Evolutionary conservation across 306 rosid species (phyloP).

Genomic region (Abrus precatorius): DNA sequence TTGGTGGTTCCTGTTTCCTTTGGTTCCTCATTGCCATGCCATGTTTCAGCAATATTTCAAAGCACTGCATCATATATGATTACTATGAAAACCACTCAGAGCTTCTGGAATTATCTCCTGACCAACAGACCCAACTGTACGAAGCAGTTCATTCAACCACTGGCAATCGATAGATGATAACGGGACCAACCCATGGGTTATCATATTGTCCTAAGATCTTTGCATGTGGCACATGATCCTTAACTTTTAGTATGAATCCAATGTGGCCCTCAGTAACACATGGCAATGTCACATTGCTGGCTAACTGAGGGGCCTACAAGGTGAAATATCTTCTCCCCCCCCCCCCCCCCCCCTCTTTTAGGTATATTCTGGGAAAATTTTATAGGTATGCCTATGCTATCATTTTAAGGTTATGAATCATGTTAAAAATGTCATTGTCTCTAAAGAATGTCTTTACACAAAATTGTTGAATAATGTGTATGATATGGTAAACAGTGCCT

Average conservation of each 20-base stretch:
- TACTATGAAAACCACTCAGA: conserved; percentile 41
- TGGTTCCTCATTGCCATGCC: conserved; percentile 18
- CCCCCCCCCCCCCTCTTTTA: too few species aligned
- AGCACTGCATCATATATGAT: conserved; percentile 33
- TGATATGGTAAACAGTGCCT: background rate
- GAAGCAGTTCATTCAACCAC: conserved; percentile 46
- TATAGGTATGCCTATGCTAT: background rate
- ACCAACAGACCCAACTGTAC: conserved; percentile 40
- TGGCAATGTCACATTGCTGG: conserved; percentile 57
- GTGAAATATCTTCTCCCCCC: background rate
- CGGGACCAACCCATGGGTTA: conserved; percentile 49
- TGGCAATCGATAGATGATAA: conserved; percentile 45
- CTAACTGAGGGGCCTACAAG: conserved; percentile 32
- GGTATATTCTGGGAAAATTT: background rate
- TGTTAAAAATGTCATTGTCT: background rate
- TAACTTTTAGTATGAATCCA: conserved; percentile 29
- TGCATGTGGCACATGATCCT: conserved; percentile 46
- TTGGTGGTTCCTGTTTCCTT: conserved; percentile 20
- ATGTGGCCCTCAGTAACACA: conserved; percentile 52
- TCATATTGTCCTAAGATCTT: conserved; percentile 40
- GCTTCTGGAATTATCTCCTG: conserved; percentile 31
- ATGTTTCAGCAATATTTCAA: conserved; percentile 40
- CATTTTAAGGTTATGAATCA: background rate
- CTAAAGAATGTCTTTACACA: background rate
- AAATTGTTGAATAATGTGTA: background rate